Conservation (phyloP, 148 eudicot species). For the Rheum nobile region DNA sequence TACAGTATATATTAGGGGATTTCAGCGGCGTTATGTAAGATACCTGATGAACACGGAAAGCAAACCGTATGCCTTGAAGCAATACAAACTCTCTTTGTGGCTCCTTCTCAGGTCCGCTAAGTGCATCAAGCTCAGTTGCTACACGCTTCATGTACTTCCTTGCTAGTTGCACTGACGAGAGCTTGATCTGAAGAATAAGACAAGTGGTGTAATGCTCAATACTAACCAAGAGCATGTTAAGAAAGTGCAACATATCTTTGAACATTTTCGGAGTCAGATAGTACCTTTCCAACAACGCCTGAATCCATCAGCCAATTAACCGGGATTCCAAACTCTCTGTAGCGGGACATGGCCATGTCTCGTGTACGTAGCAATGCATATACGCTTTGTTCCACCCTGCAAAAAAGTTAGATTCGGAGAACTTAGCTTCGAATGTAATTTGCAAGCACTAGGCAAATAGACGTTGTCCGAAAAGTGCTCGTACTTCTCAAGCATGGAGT, state of each 20-base stretch:
- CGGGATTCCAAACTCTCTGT: slow-evolving; percentile 86
- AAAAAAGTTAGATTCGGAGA: not conserved
- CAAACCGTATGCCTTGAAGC: slow-evolving; percentile 94
- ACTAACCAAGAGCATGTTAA: not conserved
- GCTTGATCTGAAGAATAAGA: slow-evolving; percentile 65
- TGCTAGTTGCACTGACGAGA: slow-evolving; percentile 86
- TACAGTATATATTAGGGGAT: no score
- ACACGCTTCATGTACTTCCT: slow-evolving; percentile 93
- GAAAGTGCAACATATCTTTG: not conserved
- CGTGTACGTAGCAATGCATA: slow-evolving; percentile 87
- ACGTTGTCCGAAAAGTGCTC: slow-evolving; percentile 6
- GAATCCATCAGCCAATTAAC: slow-evolving; percentile 81
- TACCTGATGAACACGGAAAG: slow-evolving; percentile 99
- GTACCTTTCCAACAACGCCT: slow-evolving; percentile 93
- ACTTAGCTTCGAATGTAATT: not conserved
- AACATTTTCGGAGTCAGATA: not conserved
- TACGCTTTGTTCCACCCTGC: slow-evolving; percentile 89
- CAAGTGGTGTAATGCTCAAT: not conserved
- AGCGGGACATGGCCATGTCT: slow-evolving; percentile 91
- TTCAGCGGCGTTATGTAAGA: not conserved
- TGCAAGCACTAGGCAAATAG: not conserved
- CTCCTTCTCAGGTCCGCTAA: slow-evolving; percentile 80
- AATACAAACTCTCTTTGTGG: slow-evolving; percentile 91
- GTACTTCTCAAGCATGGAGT: slow-evolving; percentile 91
- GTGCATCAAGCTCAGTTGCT: slow-evolving; percentile 73